Evolutionary conservation across 2,329 filamentous ascomycete species (phyloP), one percentile per base, ranked within the genome.

Genomic region (Fusarium avenaceum): DNA sequence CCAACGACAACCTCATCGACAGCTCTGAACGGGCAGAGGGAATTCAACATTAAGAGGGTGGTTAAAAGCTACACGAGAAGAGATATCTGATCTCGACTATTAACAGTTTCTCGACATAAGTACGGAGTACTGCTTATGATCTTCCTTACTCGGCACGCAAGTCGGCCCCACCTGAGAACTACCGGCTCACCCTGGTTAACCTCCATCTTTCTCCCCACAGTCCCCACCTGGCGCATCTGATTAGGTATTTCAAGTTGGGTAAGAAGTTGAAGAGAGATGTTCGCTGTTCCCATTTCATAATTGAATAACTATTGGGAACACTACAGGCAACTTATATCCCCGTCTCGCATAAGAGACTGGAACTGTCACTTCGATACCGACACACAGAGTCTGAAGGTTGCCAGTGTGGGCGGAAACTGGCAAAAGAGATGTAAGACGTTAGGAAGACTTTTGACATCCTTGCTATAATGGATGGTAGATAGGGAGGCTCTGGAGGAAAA

Each of bases 131-230:
- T 28, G 26, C 26, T 24, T 24, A 22, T 22, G 22, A 22, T 22
- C 22, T 22, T 22, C 22, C 22, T 5, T 22, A 22, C 28, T 63
- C 51, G 51, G 60, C 42, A 66, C 32, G 45, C 52, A 40, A 8
- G 7, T 38, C 33, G 43, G 26, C 62, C 52, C 66, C 62, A 59
- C 52, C n/a, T 15, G 40, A 38, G 44, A 67, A 50, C 62, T 70
- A 58, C 62, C 57, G 35, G 39, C 38, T 22, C 52, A 52, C 38
- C 49, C 65, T 33, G 42, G 52, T 45, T 43, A 9, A n/a, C n/a
- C 35, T 7, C 17, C 35, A 17, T 38, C 35, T 52, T 51, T n/a
- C 32, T n/a, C 52, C 38, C 64, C 48, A 45, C 65, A 35, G 44
- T 58, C 48, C 46, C 66, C 61, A 55, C 45, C 38, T 19, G 38